A percentile compares a stretch with the other conserved stretches of the same genome.
Conservation (phyloP, 2,329 filamentous ascomycete species). For the Pseudocercospora cruenta region DNA sequence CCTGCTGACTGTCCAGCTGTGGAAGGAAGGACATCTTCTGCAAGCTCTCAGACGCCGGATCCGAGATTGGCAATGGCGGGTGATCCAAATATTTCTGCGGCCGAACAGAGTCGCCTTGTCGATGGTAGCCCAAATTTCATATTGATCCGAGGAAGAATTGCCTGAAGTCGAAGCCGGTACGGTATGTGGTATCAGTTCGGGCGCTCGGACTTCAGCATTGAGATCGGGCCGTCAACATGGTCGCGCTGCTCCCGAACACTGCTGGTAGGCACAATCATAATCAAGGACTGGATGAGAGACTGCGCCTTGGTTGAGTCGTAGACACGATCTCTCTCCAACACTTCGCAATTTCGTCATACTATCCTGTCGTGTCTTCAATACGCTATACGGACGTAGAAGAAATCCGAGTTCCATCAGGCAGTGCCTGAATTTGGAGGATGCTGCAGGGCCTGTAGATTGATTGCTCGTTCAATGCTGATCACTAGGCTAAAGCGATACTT, state of each 20-base stretch:
- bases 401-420: slow-evolving; percentile 6
- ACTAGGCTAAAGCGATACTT: neutral
- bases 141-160: neutral
- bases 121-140: neutral
- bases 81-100: neutral
- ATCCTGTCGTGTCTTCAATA: neutral
- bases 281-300: neutral
- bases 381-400: neutral
- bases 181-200: neutral
- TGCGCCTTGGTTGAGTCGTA: neutral
- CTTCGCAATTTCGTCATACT: neutral
- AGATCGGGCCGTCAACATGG: neutral
- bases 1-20: neutral
- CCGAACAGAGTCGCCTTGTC: neutral
- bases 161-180: neutral
- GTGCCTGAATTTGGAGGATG: neutral
- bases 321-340: neutral
- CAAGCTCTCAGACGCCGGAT: neutral
- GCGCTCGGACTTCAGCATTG: neutral
- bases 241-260: no score
- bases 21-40: neutral
- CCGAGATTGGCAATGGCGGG: neutral
- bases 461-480: neutral
- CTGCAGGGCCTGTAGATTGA: neutral
- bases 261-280: no score